A percentile compares a stretch with the other conserved stretches of the same genome.
Evolutionary conservation across 1,284 basidiomycete genomes (phyloP).

Genomic region (Irpex sp.): DNA sequence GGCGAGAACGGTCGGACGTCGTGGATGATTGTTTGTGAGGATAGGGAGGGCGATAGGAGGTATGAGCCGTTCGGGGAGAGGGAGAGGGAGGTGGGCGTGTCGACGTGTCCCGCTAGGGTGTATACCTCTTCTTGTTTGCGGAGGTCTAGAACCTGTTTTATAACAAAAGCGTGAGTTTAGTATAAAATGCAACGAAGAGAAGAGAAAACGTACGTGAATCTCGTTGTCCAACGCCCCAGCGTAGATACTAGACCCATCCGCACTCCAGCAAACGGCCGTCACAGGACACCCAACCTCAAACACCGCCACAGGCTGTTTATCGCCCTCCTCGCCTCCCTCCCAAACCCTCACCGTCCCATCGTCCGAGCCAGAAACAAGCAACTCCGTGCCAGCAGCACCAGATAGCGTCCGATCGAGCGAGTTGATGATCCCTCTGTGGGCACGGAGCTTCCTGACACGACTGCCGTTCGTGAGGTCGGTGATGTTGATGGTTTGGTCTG

Average conservation of each 20-base stretch:
- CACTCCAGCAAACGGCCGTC: slow-evolving; percentile 89
- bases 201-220: slow-evolving; percentile 65
- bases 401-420: slow-evolving; percentile 79
- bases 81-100: slow-evolving; percentile 85
- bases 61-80: slow-evolving; percentile 81
- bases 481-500: slow-evolving; percentile 75
- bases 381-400: slow-evolving; percentile 74
- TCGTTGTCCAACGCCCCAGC: slow-evolving; percentile 91
- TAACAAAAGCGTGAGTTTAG: background rate
- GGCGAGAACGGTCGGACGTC: slow-evolving; percentile 90
- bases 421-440: slow-evolving; percentile 87
- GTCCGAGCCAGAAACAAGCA: slow-evolving; percentile 81
- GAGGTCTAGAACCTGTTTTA: slow-evolving; percentile 73
- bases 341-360: slow-evolving; percentile 86
- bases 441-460: slow-evolving; percentile 67
- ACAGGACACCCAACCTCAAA: slow-evolving; percentile 85
- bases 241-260: slow-evolving; percentile 81
- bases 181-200: background rate
- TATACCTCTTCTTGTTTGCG: slow-evolving; percentile 77
- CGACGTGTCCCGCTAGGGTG: slow-evolving; percentile 74
- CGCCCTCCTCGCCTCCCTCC: slow-evolving; percentile 76
- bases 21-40: slow-evolving; percentile 82
- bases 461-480: slow-evolving; percentile 77
- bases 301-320: slow-evolving; percentile 70
- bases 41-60: slow-evolving; percentile 84